Evolutionary conservation across 2,329 filamentous ascomycete genomes (phyloP), one percentile per base, ranked within the genome.

Genomic region (Aureobasidium sp.): DNA sequence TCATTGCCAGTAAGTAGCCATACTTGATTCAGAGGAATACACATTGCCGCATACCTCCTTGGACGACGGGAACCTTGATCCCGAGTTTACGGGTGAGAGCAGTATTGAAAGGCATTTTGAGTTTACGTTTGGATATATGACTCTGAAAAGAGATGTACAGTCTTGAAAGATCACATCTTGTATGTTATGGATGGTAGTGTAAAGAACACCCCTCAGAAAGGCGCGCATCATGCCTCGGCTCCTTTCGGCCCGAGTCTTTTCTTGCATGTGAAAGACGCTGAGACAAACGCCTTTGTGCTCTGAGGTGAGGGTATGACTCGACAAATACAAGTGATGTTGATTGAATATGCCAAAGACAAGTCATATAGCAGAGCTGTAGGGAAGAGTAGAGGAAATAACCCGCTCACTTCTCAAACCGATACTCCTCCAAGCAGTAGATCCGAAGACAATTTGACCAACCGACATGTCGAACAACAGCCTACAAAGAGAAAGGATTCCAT

Each of bases 21-120:
- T 17, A 17, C 6, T 5, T 5, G 11, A 9, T 29, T 15, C 29
- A 14, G 12, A 2, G 5, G 5, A n/a, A n/a, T 37, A 3, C 36
- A 36, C 15, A 17, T 25, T 7, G n/a, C 3, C 6, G 29, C 49
- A 27, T 31, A 70, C 90, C 90, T 73, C 90, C 90, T 75, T 94
- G 90, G 63, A 94, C 87, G 65, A 94, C 80, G 69, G 90, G 90
- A 67, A 93, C 87, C 66, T 74, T 75, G 68, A 84, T 84, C 66
- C 84, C 84, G 67, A 87, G 77, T 67, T 80, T 80, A 67, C 83
- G 78, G 48, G 84, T 87, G 55, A 87, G 79, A 65, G 80, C 82
- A 53, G 84, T 87, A 68, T 84, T 84, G 79, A 87, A 87, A 66
- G 82, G 82, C 84, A 87, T 87, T 39, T 62, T 69, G 57, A 25